Evolutionary conservation across 2,329 filamentous ascomycete genomes (phyloP), one percentile per base, ranked within the genome.

Genomic region (Grosmannia huntii): DNA sequence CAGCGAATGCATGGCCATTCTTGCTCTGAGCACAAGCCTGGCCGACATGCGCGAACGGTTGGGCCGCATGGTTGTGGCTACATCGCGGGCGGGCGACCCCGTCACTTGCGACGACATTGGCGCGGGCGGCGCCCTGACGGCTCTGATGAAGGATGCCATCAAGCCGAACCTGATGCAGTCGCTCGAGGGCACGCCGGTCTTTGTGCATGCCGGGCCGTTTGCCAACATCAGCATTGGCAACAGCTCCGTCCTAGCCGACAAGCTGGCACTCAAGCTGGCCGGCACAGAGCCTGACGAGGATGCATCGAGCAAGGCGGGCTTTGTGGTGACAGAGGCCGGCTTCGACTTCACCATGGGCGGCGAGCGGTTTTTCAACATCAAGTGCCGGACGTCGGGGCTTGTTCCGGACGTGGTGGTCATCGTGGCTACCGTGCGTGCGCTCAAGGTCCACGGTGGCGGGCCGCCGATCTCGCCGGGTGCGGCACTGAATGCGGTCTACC

Each of bases 291-390:
- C 85, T 6, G 92, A 95, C 64, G 94, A 97, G 75, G 83, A 95
- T 66, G 82, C 91, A 67, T 77, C 83, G 55, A 77, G 85, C 65
- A 92, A 94, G 78, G 83, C 88, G 33, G 94, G 94, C 11, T 97
- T 94, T 66, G 92, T 96, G 25, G 85, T 99, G 44, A 99, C 94
- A 1, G 94, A 99, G 73, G 92, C 94, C 57, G 94, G 94, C 11
- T 99, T 99, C 72, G 94, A 99, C 73, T 99, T 99, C 75, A 97
- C 94, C 67, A 99, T 99, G 94, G 94, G 94, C 63, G 94, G 94
- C 62, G 94, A 99, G 80, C 87, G 94, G 56, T 99, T 99, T 81
- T 97, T 99, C 84, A 97, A 99, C 78, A 97, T 99, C 79, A 99
- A 99, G 80, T 97, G 94, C 76, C 87, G 94, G 61, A 88, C 90